phyloP scores from a whole-genome alignment of 768 basidiomycete species.

The Leccinum obscurum region DNA sequence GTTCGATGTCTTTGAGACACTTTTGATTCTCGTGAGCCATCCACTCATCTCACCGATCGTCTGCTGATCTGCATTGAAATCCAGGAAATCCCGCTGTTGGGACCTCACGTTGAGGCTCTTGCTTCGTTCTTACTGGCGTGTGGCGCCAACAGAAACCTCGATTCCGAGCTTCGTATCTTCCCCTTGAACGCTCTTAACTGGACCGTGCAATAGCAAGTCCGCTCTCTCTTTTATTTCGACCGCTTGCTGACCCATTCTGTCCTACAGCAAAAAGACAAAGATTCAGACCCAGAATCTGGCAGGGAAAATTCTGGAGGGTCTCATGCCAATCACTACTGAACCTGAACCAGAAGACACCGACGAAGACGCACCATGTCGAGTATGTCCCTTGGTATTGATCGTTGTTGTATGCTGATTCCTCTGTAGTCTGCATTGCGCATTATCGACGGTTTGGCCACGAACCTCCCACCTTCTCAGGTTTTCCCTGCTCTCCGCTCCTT shows the following conservation, averaged over 20 bases:
- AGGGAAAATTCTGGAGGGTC: slow-evolving; percentile 79
- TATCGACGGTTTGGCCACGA: slow-evolving; percentile 89
- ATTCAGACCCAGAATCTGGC: slow-evolving; percentile 86
- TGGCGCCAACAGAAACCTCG: slow-evolving; percentile 75
- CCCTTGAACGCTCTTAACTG: slow-evolving; percentile 93
- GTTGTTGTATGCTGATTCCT: slow-evolving; percentile 9
- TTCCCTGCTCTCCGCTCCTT: slow-evolving; percentile 88
- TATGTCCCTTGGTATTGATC: slow-evolving; percentile 39
- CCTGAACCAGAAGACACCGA: slow-evolving; percentile 92
- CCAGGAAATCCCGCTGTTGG: slow-evolving; percentile 91
- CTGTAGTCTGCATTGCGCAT: slow-evolving; percentile 87
- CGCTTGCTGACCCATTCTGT: slow-evolving; percentile 5
- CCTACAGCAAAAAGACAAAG: slow-evolving; percentile 88
- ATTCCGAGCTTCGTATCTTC: slow-evolving; percentile 81
- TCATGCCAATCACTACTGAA: slow-evolving; percentile 94
- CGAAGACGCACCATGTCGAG: slow-evolving; percentile 89
- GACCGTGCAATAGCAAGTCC: slow-evolving; percentile 90
- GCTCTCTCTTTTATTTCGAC: background rate
- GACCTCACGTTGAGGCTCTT: slow-evolving; percentile 84
- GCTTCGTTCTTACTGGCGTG: slow-evolving; percentile 85
- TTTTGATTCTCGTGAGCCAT: slow-evolving; percentile 78
- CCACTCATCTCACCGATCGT: background rate
- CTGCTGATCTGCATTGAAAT: slow-evolving; percentile 9
- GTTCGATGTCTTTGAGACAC: slow-evolving; percentile 95
- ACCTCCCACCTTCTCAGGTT: slow-evolving; percentile 91